Evolutionary conservation across 345 rosid species (phyloP).

Genomic region (Capsella bursapastoris): DNA sequence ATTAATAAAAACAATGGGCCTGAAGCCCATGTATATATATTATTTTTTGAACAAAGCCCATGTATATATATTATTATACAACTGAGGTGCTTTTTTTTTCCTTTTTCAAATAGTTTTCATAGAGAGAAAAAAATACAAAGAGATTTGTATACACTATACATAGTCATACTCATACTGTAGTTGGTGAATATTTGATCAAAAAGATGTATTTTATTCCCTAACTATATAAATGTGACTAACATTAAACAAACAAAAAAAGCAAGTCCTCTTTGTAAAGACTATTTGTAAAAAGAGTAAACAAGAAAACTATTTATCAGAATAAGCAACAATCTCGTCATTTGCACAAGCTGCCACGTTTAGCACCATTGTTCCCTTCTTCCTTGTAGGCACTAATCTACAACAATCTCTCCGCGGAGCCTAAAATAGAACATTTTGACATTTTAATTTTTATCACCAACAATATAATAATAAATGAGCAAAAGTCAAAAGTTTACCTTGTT

Average conservation of each 20-base stretch:
- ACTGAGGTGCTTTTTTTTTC: background rate
- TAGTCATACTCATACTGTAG: too few relatives aligned
- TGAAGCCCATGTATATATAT: background rate
- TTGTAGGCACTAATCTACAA: constrained; percentile 49
- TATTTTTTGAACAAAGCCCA: background rate
- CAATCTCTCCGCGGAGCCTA: constrained; percentile 61
- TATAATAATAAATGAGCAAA: background rate
- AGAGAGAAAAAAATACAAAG: too few relatives aligned
- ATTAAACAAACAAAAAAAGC: background rate
- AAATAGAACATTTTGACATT: background rate
- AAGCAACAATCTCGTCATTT: constrained; percentile 50
- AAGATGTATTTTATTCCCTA: background rate
- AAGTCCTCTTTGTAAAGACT: background rate
- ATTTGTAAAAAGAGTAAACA: background rate
- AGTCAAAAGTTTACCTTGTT: constrained; percentile 37
- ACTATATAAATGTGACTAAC: constrained; percentile 13
- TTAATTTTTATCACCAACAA: background rate
- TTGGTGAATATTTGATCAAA: background rate
- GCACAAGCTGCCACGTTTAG: constrained; percentile 53
- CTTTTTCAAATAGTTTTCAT: too few relatives aligned
- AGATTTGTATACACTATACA: too few relatives aligned
- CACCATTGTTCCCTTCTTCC: constrained; percentile 45
- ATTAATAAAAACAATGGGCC: background rate
- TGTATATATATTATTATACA: too few relatives aligned
- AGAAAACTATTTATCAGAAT: constrained; percentile 34